Evolutionary conservation across 1,284 basidiomycete species (phyloP).

Genomic region (Bjerkandera adusta): DNA sequence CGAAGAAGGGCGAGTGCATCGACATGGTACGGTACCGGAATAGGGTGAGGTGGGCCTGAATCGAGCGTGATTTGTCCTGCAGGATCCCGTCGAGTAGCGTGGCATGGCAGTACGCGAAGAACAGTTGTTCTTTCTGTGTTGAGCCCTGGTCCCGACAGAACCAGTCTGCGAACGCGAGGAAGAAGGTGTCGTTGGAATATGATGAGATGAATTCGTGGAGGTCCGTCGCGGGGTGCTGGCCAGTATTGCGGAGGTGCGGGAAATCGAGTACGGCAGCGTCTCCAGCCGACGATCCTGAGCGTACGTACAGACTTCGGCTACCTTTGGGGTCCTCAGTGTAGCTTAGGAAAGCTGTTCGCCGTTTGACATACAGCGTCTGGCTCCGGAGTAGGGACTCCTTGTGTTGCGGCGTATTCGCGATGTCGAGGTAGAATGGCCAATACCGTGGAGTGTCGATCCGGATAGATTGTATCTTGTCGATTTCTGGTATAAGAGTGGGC

Average conservation of each 20-base stretch:
- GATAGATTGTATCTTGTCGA: constrained; percentile 77
- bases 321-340: constrained; percentile 93
- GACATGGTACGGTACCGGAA: constrained; percentile 63
- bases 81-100: constrained; percentile 85
- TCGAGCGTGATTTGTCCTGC: constrained; percentile 81
- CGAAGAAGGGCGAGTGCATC: constrained; percentile 55
- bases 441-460: constrained; percentile 91
- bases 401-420: constrained; percentile 66
- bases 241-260: constrained; percentile 67
- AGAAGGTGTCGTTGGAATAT: constrained; percentile 76
- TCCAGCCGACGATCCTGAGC: constrained; percentile 72
- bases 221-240: constrained; percentile 65
- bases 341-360: constrained; percentile 87
- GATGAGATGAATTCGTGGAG: constrained; percentile 82
- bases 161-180: constrained; percentile 75
- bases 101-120: constrained; percentile 76
- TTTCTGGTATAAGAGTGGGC: constrained; percentile 88
- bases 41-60: constrained; percentile 73
- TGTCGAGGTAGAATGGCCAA: constrained; percentile 87
- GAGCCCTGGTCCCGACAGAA: constrained; percentile 62
- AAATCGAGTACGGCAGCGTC: constrained; percentile 80
- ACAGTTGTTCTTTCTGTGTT: constrained; percentile 55
- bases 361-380: constrained; percentile 89
- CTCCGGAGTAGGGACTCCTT: constrained; percentile 66
- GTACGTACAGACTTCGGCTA: constrained; percentile 84